Conservation (phyloP, 1,284 basidiomycete species). For the Heimioporus retisporus region DNA sequence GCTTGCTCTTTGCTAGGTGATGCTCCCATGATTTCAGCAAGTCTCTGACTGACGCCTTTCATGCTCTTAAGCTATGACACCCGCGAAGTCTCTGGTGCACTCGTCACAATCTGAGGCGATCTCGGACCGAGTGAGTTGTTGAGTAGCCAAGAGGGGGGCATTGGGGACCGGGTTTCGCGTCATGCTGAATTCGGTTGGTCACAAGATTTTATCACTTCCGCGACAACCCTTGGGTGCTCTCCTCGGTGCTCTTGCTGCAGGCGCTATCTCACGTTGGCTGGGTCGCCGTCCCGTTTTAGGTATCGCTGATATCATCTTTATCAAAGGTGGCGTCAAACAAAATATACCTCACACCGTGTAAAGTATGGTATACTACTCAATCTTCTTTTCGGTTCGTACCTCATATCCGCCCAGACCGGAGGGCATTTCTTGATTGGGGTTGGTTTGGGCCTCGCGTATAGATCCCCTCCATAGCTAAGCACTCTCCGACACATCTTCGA, state of each 20-base stretch:
- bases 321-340: constrained; percentile 78
- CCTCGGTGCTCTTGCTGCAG: constrained; percentile 77
- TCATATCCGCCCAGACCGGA: constrained; percentile 59
- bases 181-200: background rate
- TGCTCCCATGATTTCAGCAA: too few relatives aligned
- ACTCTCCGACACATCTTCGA: constrained; percentile 78
- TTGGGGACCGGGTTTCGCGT: too few relatives aligned
- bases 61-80: constrained; percentile 77
- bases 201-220: constrained; percentile 83
- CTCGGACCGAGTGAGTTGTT: constrained; percentile 45
- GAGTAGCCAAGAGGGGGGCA: constrained; percentile 67
- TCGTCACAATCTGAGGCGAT: constrained; percentile 79
- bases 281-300: constrained; percentile 76
- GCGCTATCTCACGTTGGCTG: constrained; percentile 78
- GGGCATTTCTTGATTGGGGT: constrained; percentile 82
- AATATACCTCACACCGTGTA: constrained; percentile 79
- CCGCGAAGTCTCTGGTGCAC: constrained; percentile 81
- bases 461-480: constrained; percentile 89
- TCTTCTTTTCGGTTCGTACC: background rate
- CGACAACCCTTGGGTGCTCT: constrained; percentile 68
- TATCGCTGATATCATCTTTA: constrained; percentile 81
- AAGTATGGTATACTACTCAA: constrained; percentile 64
- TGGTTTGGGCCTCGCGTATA: constrained; percentile 78
- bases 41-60: constrained; percentile 5
- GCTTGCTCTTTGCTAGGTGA: constrained; percentile 73